Conservation (phyloP, 1,284 basidiomycete species). For the Sporisorium iseilematis-ciliati region DNA sequence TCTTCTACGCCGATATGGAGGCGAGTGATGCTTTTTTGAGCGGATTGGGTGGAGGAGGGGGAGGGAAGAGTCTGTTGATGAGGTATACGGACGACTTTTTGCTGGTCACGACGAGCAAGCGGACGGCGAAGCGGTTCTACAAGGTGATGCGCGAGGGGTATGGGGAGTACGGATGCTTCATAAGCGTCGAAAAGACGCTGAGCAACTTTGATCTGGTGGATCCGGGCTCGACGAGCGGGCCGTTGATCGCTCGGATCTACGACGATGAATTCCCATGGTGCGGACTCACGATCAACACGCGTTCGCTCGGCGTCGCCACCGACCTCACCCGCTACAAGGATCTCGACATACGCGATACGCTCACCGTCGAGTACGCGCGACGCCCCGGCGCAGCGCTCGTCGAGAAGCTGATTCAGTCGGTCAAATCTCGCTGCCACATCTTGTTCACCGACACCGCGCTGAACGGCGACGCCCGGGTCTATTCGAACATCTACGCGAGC, state of each 20-base stretch:
- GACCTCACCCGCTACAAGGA: conserved; percentile 51
- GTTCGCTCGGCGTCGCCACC: conserved; percentile 51
- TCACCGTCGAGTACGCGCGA: conserved; percentile 66
- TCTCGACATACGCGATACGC: conserved; percentile 66
- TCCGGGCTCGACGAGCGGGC: conserved; percentile 59
- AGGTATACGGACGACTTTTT: conserved; percentile 95
- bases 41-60: conserved; percentile 73
- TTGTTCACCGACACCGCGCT: conserved; percentile 82
- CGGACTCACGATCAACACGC: conserved; percentile 57
- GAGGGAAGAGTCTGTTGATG: conserved; percentile 69
- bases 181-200: conserved; percentile 88
- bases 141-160: conserved; percentile 81
- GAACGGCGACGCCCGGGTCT: conserved; percentile 77
- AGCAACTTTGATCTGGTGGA: conserved; percentile 85
- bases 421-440: conserved; percentile 72
- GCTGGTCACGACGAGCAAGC: conserved; percentile 80
- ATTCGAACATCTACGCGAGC: conserved; percentile 87
- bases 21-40: conserved; percentile 72
- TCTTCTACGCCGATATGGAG: conserved; percentile 92
- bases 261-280: conserved; percentile 65
- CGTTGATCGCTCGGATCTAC: conserved; percentile 61
- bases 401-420: conserved; percentile 62
- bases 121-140: conserved; percentile 80
- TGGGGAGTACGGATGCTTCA: conserved; percentile 87
- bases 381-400: conserved; percentile 62